Evolutionary conservation across 257 asterid species (phyloP), one percentile per base, ranked within the genome.

Genomic region (Salvia splendens): DNA sequence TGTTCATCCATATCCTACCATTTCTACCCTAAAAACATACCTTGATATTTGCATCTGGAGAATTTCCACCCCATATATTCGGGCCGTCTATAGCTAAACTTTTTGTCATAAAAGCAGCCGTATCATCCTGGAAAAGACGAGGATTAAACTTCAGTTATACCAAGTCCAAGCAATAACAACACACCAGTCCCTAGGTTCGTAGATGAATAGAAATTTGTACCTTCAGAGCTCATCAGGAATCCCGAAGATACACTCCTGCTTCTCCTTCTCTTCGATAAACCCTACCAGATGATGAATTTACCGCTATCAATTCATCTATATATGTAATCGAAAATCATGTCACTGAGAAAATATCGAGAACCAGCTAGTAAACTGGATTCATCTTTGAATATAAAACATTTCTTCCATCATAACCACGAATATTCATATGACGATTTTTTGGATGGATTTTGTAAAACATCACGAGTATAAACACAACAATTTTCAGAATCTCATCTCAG

Each of bases 221-320:
- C 84, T 81, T 69, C 72, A 1, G 85, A 83, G 75, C 84, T 79
- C 67, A 67, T 71, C 73, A 56, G 82, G 54, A 70, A 54, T 33
- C 82, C 87, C 15, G 82, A 81, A 66, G 93, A 87, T 65, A 75
- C 93, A 70, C 96, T 87, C 70, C 88, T 80, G 78, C 84, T 78
- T 71, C 91, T 78, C 76, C 83, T 80, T 69, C 81, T 89, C 89
- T 81, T 85, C 51, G 95, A 74, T 24, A 67, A 75, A 62, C 36
- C 87, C 96, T 89, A 47, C 3, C 72, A 43, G 28, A 43, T 3
- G 38, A 69, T 11, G 61, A 33, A 42, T 63, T 65, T 35, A 68
- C 65, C 4, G n/a, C 42, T 51, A 50, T 15, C 28, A 48, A 48
- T 24, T n/a, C 11, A 67, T 49, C 32, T 28, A 30, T n/a, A 47